Evolutionary conservation across 1,284 basidiomycete species (phyloP).

Genomic region (Cystobasidium slooffiae): DNA sequence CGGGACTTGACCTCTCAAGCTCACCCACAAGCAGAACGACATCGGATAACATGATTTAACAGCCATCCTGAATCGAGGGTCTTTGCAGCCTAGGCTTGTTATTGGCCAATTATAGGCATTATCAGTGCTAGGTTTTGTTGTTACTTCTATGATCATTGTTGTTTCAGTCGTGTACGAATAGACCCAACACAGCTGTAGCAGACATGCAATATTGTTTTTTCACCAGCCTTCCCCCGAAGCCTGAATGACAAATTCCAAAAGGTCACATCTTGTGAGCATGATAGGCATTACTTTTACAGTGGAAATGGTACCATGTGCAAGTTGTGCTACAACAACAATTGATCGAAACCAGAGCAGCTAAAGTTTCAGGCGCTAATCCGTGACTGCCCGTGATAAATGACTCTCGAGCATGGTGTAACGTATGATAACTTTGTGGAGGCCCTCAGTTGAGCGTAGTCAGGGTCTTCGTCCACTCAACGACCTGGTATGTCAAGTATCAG

Average conservation of each 20-base stretch:
- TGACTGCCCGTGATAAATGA: no score
- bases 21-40: background rate
- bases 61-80: background rate
- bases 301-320: no score
- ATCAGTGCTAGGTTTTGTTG: background rate
- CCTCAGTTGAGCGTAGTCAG: slow-evolving; percentile 26
- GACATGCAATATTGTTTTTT: background rate
- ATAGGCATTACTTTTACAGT: no score
- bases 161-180: slow-evolving; percentile 2
- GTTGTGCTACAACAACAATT: no score
- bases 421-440: background rate
- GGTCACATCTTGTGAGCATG: no score
- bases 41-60: slow-evolving; percentile 22
- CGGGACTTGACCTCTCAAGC: background rate
- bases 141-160: background rate
- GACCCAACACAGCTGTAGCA: slow-evolving; percentile 9
- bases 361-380: no score
- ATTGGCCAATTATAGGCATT: background rate
- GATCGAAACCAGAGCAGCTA: no score
- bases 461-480: slow-evolving; percentile 37
- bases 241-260: no score
- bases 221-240: no score
- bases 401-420: no score
- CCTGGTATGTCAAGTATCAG: slow-evolving; percentile 19
- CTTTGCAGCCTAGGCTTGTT: background rate